Base-by-base conservation (phyloP, 2,329 filamentous ascomycete species). In the Trichoderma koningii region DNA sequence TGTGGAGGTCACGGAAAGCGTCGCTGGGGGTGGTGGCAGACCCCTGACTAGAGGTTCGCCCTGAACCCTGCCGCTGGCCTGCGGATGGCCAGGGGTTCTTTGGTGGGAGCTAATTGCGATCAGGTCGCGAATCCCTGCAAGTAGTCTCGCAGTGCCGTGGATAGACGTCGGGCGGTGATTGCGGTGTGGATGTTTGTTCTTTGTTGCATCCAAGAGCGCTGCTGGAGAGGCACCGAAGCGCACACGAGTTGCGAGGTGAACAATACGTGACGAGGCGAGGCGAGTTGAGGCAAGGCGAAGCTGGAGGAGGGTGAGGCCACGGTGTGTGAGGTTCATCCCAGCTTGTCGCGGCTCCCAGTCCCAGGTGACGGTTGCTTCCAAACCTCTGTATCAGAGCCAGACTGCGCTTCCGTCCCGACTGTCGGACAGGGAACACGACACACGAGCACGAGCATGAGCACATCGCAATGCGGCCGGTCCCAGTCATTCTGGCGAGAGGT, bases 1-100 rank as follows among this genome's bases (percentile, higher is more conserved):
- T 53, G 63, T 62, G 63, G 63, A 67, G 63, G 63, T 62, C 51
- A 47, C 44, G 63, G 66, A 59, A 60, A 50, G 51, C 47, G 59
- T 63, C 52, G 50, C 50, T 55, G 44, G 56, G 55, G 55, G 42
- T 30, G 42, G 50, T 41, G 34, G 34, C 19, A 55, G 60, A 66
- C 64, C 64, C 64, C 64, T 66, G 64, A 64, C 59, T 38, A 61
- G 50, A 60, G 17, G 34, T 38, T 19, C 30, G 42, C 50, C 57
- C 63, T 52, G 55, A 21, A 21, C 63, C 63, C 45, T 52, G 63
- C 48, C 63, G 47, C 45, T 53, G 60, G 51, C 53, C 51, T 48
- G 45, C 17, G 52, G 55, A 52, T 60, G 55, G 63, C 50, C 59
- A 63, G 64, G 64, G 61, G 26, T 53, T 57, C 59, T 66, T 61